Evolutionary conservation across 352 stramenopile species (phyloP).

Genomic region (Globisporangium paddicum): DNA sequence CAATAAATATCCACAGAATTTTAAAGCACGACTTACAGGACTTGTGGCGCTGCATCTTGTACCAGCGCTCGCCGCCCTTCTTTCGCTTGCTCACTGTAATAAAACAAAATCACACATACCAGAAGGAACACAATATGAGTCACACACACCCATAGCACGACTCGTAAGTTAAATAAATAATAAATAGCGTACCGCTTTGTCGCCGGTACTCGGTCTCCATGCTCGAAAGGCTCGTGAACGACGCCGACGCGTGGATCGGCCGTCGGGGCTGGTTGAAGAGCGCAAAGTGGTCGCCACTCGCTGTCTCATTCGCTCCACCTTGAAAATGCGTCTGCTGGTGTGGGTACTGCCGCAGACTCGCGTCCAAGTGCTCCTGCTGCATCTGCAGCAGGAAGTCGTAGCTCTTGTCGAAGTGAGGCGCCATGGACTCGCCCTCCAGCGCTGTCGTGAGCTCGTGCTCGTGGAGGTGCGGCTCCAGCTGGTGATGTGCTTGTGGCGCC

Average conservation of each 20-base stretch:
- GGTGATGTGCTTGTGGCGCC: conserved; percentile 4
- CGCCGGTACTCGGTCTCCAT: conserved; percentile 67
- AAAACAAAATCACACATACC: conserved; percentile 9
- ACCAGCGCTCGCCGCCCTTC: conserved; percentile 55
- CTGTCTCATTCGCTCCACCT: not conserved
- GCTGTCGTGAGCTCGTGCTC: conserved; percentile 1
- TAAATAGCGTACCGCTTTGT: conserved; percentile 27
- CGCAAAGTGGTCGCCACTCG: conserved; percentile 16
- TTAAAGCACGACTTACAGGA: conserved; percentile 19
- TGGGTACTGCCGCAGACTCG: conserved; percentile 36
- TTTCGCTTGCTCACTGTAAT: conserved; percentile 58
- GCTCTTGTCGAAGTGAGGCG: conserved; percentile 25
- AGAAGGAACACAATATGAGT: conserved; percentile 8
- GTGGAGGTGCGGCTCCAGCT: not conserved
- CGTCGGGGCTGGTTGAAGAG: conserved; percentile 23
- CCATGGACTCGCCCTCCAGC: not conserved
- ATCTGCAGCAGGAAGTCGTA: conserved; percentile 61
- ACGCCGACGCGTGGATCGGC: conserved; percentile 59
- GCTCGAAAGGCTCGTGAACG: conserved; percentile 64
- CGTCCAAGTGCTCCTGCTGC: conserved; percentile 36
- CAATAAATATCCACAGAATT: not conserved
- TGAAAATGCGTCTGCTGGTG: conserved; percentile 28
- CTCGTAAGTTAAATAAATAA: conserved; percentile 2
- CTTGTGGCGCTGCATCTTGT: conserved; percentile 61
- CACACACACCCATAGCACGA: too few relatives aligned